A percentile compares a stretch with the other conserved stretches of the same genome.
Conservation (phyloP, 108 stramenopile genomes). For the Cyclostephanos invisitatus region DNA sequence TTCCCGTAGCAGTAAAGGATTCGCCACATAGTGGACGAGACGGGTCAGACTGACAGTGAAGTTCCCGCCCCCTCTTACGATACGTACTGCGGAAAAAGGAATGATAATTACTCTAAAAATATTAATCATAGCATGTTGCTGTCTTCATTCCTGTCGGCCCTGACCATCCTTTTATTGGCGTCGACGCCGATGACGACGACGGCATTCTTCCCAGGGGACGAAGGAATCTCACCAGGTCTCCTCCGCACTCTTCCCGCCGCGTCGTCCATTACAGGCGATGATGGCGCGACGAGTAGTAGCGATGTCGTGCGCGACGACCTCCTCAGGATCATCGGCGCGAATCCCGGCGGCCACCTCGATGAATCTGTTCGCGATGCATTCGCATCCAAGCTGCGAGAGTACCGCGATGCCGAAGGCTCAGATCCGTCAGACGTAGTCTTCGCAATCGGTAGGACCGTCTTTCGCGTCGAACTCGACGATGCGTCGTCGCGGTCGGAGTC, state of each 20-base stretch:
- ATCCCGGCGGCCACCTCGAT: constrained; percentile 45
- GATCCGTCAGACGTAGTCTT: constrained; percentile 50
- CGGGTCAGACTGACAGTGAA: no score
- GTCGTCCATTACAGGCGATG: not conserved
- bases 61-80: no score
- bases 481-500: not conserved
- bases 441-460: constrained; percentile 45
- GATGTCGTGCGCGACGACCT: constrained; percentile 29
- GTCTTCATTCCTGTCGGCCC: not conserved
- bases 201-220: not conserved
- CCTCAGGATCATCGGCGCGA: constrained; percentile 35
- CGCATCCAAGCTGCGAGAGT: constrained; percentile 44
- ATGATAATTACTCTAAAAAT: no score
- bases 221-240: not conserved
- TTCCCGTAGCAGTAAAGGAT: no score
- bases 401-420: constrained; percentile 31
- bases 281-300: constrained; percentile 6
- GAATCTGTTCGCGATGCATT: constrained; percentile 17
- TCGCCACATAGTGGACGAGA: no score
- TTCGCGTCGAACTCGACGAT: constrained; percentile 31
- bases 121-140: not conserved
- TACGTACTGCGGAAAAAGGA: no score
- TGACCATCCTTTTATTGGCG: not conserved
- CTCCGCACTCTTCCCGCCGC: not conserved
- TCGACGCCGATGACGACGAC: not conserved